Conservation (phyloP, 2,329 filamentous ascomycete genomes). For the Pestalotiopsis sp. region DNA sequence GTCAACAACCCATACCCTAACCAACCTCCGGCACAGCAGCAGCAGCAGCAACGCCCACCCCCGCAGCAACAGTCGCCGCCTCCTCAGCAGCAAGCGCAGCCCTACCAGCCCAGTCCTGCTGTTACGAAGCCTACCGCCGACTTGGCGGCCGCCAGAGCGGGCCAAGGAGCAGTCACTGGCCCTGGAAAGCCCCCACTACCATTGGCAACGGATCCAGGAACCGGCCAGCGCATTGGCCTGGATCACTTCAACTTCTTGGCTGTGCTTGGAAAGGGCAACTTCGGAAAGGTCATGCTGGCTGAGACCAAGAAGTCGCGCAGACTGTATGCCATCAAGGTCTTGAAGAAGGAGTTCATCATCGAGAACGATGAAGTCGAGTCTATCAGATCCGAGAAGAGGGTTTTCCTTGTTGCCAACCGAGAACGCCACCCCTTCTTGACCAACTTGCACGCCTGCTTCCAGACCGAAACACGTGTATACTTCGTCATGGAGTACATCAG, state of each 20-base stretch:
- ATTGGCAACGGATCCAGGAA: constrained; percentile 72
- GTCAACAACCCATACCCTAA: constrained; percentile 51
- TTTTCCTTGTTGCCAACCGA: constrained; percentile 96
- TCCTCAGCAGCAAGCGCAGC: constrained; percentile 32
- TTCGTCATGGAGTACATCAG: constrained; percentile 99
- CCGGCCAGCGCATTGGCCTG: constrained; percentile 83
- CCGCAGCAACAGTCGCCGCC: constrained; percentile 35
- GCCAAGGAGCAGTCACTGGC: constrained; percentile 35
- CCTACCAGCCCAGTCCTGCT: constrained; percentile 32
- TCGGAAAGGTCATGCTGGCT: constrained; percentile 98
- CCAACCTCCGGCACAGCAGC: constrained; percentile 41
- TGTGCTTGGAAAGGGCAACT: constrained; percentile 97
- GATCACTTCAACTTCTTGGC: constrained; percentile 99
- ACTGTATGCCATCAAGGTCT: constrained; percentile 96
- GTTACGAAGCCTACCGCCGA: constrained; percentile 42
- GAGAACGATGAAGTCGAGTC: constrained; percentile 99
- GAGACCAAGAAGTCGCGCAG: constrained; percentile 93
- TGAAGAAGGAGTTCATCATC: constrained; percentile 99
- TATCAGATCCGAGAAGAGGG: constrained; percentile 94
- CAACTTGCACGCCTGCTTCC: constrained; percentile 96
- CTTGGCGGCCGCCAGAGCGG: constrained; percentile 33
- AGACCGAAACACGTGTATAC: constrained; percentile 97
- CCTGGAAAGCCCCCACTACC: constrained; percentile 62
- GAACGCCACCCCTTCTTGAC: constrained; percentile 95
- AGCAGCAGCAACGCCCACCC: constrained; percentile 41